Evolutionary conservation across 1,284 basidiomycete species (phyloP).

Genomic region (Ceratobasidium sp.): DNA sequence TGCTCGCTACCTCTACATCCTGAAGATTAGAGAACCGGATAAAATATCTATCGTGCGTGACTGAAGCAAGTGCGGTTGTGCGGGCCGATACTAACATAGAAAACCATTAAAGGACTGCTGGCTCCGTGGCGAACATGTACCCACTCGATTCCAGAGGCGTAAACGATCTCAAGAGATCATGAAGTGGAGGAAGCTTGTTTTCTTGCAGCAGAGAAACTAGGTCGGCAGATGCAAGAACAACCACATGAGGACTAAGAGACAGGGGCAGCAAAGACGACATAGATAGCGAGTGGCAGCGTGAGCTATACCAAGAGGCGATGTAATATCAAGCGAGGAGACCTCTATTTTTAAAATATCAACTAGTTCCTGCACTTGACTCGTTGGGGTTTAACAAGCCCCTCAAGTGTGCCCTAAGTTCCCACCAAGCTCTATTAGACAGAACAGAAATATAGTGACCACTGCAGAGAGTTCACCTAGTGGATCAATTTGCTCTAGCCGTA

Average conservation of each 20-base stretch:
- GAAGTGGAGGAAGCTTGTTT: slow-evolving; percentile 72
- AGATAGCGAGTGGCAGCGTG: slow-evolving; percentile 6
- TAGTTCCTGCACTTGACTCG: not conserved
- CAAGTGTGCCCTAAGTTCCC: not conserved
- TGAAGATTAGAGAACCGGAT: slow-evolving; percentile 79
- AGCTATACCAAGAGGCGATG: not conserved
- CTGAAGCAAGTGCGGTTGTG: slow-evolving; percentile 74
- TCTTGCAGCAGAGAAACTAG: slow-evolving; percentile 69
- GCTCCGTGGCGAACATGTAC: slow-evolving; percentile 44
- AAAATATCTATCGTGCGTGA: slow-evolving; percentile 76
- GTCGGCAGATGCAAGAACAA: slow-evolving; percentile 76
- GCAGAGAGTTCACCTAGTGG: not conserved
- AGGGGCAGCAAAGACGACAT: slow-evolving; percentile 62
- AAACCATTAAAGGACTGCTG: slow-evolving; percentile 25
- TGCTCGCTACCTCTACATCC: slow-evolving; percentile 75
- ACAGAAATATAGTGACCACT: not conserved
- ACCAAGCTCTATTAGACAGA: not conserved
- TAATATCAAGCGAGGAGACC: not conserved
- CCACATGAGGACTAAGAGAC: slow-evolving; percentile 83
- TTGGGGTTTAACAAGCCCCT: not conserved
- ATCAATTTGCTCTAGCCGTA: not conserved
- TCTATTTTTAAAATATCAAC: slow-evolving; percentile 1
- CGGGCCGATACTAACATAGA: slow-evolving; percentile 75
- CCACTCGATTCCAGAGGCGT: slow-evolving; percentile 81
- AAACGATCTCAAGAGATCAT: slow-evolving; percentile 81